These are phyloP conservation scores for Micractinium conductrix DNA, from an alignment of 139 green algal species.

Conservation along the genomic window DNA sequence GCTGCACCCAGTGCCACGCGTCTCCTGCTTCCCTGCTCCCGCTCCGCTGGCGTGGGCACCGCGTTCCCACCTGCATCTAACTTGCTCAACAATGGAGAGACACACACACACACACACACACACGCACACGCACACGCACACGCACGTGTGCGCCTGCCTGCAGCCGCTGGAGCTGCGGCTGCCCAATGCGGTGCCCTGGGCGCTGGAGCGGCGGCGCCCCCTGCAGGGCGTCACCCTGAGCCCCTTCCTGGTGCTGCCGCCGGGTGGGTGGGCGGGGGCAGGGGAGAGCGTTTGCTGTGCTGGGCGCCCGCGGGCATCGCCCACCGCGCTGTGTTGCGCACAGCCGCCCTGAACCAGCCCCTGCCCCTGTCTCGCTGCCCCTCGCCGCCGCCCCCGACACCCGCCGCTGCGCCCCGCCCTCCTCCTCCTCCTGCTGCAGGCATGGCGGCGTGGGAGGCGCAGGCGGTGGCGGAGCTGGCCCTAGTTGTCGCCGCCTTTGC, in stretches of 20 bases:
- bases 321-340: too few relatives aligned
- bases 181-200: constrained; percentile 1
- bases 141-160: background rate
- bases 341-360: too few relatives aligned
- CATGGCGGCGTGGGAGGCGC: constrained; percentile 23
- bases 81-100: too few relatives aligned
- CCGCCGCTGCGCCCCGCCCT: background rate
- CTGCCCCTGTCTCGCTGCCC: too few relatives aligned
- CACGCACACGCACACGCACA: background rate
- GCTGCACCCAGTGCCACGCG: too few relatives aligned
- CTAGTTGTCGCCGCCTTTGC: constrained; percentile 1
- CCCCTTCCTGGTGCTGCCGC: constrained; percentile 27
- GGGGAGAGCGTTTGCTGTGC: background rate
- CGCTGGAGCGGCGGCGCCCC: background rate
- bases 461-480: constrained; percentile 17
- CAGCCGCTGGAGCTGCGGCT: constrained; percentile 12
- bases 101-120: too few relatives aligned
- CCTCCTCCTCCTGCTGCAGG: background rate
- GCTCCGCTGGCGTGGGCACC: too few relatives aligned
- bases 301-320: too few relatives aligned
- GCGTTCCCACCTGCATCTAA: too few relatives aligned
- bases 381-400: background rate
- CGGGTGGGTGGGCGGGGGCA: background rate
- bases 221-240: background rate
- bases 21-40: too few relatives aligned